Evolutionary conservation across 2,329 filamentous ascomycete genomes (phyloP), one percentile per base, ranked within the genome.

Genomic region (Curvularia spicifera): DNA sequence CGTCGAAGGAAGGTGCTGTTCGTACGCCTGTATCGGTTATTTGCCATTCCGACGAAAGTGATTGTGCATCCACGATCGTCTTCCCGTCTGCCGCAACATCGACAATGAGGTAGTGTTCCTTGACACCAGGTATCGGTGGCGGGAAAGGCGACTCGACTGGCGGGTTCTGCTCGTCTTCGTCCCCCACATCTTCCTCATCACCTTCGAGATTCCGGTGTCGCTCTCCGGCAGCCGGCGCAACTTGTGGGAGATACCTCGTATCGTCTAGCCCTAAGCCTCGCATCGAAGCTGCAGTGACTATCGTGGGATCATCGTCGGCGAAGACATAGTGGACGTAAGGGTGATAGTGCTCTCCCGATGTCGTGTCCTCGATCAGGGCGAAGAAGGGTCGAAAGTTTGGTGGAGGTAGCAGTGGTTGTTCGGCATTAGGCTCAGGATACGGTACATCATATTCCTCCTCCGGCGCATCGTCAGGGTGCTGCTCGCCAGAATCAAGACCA

Each of bases 301-400:
- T 81, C 46, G 93, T 90, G 1, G 88, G 85, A 72, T 97, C 93
- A 77, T 98, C 95, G 76, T 98, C 93, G 67, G 87, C 86, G 80
- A 99, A 98, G 71, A 98, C 85, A 79, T 98, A 98, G 79, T 94
- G 92, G 1, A 97, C 87, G 52, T 86, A 87, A 1, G 94, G 95
- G 74, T 98, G 93, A 69, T 91, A 84, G 61, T 91, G 90, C 45
- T 91, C 86, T 68, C 87, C 84, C 8, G 86, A 88, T n/a, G 86
- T 84, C 10, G 84, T 79, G 76, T 97, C 93, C 71, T 91, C 87
- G 64, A 98, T 83, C 42, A 97, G 82, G 0, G 91, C 90, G 81
- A 97, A 97, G 80, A 97, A 89, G 2, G 92, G 91, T 44, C 87
- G 83, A 76, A 96, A 94, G 79, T 75, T 79, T 60, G 78, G 72